Percentiles rank a stretch among this genome's conserved stretches.
Conservation (phyloP, 106 monocot genomes). For the Dendrobium chrysotoxum region DNA sequence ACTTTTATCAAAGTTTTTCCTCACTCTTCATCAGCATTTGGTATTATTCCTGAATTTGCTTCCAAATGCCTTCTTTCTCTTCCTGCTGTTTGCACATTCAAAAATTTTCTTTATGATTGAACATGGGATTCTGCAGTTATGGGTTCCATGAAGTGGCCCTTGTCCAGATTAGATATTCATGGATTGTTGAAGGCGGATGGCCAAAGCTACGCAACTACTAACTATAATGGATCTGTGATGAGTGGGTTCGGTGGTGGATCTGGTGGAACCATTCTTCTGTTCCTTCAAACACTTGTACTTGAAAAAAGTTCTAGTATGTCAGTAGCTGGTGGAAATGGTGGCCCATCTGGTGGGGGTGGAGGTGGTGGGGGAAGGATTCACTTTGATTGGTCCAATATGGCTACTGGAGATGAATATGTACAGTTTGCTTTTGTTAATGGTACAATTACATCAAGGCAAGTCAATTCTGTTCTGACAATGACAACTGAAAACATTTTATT, state of each 20-base stretch:
- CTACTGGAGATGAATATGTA: slow-evolving; percentile 81
- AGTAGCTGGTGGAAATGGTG: slow-evolving; percentile 68
- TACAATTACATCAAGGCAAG: slow-evolving; percentile 64
- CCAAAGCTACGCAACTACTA: slow-evolving; percentile 41
- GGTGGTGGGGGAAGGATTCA: slow-evolving; percentile 93
- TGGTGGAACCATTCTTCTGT: slow-evolving; percentile 86
- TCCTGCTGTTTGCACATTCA: not conserved
- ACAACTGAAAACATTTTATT: not conserved
- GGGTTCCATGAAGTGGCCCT: slow-evolving; percentile 92
- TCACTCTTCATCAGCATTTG: not conserved
- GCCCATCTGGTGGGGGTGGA: slow-evolving; percentile 75
- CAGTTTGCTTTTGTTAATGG: slow-evolving; percentile 80
- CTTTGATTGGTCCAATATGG: slow-evolving; percentile 90
- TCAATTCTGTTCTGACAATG: not conserved
- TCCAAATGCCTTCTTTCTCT: not conserved
- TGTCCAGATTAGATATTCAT: slow-evolving; percentile 60
- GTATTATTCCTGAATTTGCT: not conserved
- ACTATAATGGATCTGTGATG: slow-evolving; percentile 31
- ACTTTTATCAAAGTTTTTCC: not conserved
- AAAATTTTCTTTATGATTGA: not conserved
- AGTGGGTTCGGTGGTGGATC: slow-evolving; percentile 91
- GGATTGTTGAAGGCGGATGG: slow-evolving; percentile 83
- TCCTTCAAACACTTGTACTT: slow-evolving; percentile 49
- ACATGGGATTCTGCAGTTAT: slow-evolving; percentile 45
- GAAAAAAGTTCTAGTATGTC: slow-evolving; percentile 65